phyloP scores from a whole-genome alignment of 371 early-diverging fungal species.

The Encephalitozoon cuniculi region DNA sequence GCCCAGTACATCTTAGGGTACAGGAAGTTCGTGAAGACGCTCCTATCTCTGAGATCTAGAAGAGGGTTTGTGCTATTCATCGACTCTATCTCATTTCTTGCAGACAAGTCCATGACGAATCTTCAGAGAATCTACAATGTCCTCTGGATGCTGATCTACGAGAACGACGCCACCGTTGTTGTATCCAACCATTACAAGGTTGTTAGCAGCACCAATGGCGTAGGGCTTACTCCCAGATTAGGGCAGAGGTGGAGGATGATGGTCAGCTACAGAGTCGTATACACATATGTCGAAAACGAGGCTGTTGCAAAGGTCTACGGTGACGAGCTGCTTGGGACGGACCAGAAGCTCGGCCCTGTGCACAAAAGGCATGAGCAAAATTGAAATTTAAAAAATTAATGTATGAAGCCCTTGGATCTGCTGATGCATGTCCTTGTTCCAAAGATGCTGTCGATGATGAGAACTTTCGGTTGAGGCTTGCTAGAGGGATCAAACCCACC shows the following conservation, averaged over 20 bases:
- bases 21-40: conserved; percentile 7
- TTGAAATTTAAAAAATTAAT: not conserved
- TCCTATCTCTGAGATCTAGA: not conserved
- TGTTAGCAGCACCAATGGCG: not conserved
- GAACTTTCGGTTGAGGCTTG: not conserved
- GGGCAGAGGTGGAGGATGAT: conserved; percentile 22
- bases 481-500: conserved; percentile 9
- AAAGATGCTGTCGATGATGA: not conserved
- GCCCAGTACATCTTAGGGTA: not conserved
- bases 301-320: not conserved
- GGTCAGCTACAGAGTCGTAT: conserved; percentile 12
- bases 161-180: conserved; percentile 35
- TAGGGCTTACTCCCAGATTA: not conserved
- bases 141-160: conserved; percentile 7
- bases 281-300: conserved; percentile 1
- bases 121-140: conserved; percentile 10
- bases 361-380: not conserved
- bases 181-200: conserved; percentile 35
- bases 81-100: conserved; percentile 34
- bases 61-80: conserved; percentile 18
- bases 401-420: not conserved
- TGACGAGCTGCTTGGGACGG: not conserved
- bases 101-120: not conserved
- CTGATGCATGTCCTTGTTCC: not conserved
- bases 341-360: too few relatives aligned